Conservation (phyloP, 2,329 filamentous ascomycete genomes). For the Sordariomycetes sp. region DNA sequence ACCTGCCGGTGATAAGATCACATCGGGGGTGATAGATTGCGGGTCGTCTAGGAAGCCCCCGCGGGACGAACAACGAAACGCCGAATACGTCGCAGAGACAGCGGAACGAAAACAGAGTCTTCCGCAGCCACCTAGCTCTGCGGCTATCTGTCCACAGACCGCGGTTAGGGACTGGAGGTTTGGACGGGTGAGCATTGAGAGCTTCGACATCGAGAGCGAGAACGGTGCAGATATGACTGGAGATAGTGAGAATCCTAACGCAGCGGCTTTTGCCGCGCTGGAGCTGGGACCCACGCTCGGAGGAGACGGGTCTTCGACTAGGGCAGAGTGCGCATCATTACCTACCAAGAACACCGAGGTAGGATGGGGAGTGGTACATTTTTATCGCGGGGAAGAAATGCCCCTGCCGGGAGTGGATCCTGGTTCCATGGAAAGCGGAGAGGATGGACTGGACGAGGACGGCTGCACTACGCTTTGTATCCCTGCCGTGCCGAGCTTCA, state of each 20-base stretch:
- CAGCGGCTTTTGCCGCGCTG: constrained; percentile 36
- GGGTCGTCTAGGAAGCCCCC: constrained; percentile 24
- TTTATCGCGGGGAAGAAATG: constrained; percentile 80
- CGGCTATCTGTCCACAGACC: constrained; percentile 33
- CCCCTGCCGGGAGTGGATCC: constrained; percentile 33
- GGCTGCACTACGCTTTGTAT: constrained; percentile 87
- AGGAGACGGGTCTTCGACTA: constrained; percentile 64
- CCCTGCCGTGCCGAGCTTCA: constrained; percentile 86
- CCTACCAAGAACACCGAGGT: constrained; percentile 64
- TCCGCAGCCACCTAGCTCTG: constrained; percentile 29
- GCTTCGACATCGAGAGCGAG: constrained; percentile 56
- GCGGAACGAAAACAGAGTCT: constrained; percentile 26
- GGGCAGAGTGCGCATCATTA: constrained; percentile 66
- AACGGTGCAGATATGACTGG: constrained; percentile 19
- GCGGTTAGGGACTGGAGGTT: constrained; percentile 68
- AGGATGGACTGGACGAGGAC: constrained; percentile 26
- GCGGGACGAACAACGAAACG: constrained; percentile 20
- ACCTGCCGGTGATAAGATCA: constrained; percentile 1
- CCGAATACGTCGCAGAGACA: constrained; percentile 26
- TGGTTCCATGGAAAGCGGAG: constrained; percentile 12
- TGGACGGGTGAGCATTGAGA: constrained; percentile 66
- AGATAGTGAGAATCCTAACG: constrained; percentile 19
- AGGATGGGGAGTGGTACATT: constrained; percentile 86
- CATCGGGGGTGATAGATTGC: constrained; percentile 35
- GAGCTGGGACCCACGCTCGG: constrained; percentile 43